Evolutionary conservation across 352 stramenopile species (phyloP), one percentile per base, ranked within the genome.

Genomic region (Phytophthora aleatoria): DNA sequence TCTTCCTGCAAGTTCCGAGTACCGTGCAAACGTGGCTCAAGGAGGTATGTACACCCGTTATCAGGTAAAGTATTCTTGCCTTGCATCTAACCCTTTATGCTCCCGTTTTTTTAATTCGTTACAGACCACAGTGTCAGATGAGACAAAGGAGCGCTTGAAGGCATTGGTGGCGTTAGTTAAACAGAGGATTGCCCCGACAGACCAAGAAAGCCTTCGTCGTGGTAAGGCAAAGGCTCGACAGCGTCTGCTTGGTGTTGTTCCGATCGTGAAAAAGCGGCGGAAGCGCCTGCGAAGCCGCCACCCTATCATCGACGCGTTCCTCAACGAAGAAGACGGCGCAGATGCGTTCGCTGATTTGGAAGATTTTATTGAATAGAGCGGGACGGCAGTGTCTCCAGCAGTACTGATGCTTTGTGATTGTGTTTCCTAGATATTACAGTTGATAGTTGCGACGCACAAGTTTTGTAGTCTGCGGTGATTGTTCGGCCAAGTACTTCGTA

Each of bases 301-400:
- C 61, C 79, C 82, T 31, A 84, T 83, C 55, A 92, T 92, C 42
- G 83, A 92, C 50, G 79, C 83, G n/a, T 92, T 82, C 42, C 70
- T 92, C 7, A 79, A 83, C 15, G 83, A 92, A 70, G 83, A 92
- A 67, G 74, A 85, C 38, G 83, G 83, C 11, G 76, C 68, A 28
- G 83, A 92, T 50, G 83, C 83, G 26, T 92, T 81, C 47, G 83
- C 76, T 38, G 83, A 92, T 54, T 61, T 92, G 16, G 83, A 92
- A 64, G 83, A 92, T 61, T 92, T 92, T 61, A 90, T 92, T 71
- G 83, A 83, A 63, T 85, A 80, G 67, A 71, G 30, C 30, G 24
- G 45, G 39, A 31, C 7, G 11, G n/a, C 36, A 54, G 42, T 24
- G 10, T 67, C 39, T 48, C 24, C 39, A 42, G 31, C 15, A 15